Evolutionary conservation across 2,329 filamentous ascomycete species (phyloP).

Genomic region (Sclerotinia nivalis): DNA sequence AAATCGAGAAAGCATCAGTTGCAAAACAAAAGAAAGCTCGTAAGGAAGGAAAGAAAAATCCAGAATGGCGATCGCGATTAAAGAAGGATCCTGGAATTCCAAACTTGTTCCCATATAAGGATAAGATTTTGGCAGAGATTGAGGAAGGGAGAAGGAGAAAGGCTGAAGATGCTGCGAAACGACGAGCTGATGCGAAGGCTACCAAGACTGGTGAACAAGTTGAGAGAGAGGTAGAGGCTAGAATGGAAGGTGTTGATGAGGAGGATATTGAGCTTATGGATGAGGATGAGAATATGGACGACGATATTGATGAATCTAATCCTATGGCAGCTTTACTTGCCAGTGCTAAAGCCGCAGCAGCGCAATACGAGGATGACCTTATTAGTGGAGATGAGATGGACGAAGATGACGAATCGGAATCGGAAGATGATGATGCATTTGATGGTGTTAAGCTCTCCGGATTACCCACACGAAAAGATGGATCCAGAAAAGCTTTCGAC

Average conservation of each 20-base stretch:
- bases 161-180: slow-evolving; percentile 72
- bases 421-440: slow-evolving; percentile 48
- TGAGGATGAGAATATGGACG: slow-evolving; percentile 56
- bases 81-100: slow-evolving; percentile 99
- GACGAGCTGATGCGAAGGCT: slow-evolving; percentile 71
- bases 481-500: slow-evolving; percentile 84
- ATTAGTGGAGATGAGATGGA: slow-evolving; percentile 54
- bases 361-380: slow-evolving; percentile 63
- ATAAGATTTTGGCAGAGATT: slow-evolving; percentile 90
- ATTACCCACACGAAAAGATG: slow-evolving; percentile 56
- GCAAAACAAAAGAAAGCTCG: slow-evolving; percentile 88
- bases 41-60: slow-evolving; percentile 93
- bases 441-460: slow-evolving; percentile 53
- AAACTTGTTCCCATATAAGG: slow-evolving; percentile 97
- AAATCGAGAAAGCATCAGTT: slow-evolving; percentile 89
- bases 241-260: slow-evolving; percentile 48
- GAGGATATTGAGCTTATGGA: slow-evolving; percentile 53
- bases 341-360: slow-evolving; percentile 76
- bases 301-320: slow-evolving; percentile 68
- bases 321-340: slow-evolving; percentile 91
- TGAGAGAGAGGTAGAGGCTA: slow-evolving; percentile 47
- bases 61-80: slow-evolving; percentile 89
- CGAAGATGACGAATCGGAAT: slow-evolving; percentile 54
- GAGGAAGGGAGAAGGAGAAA: slow-evolving; percentile 83
- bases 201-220: slow-evolving; percentile 57